Evolutionary conservation across 192 early-diverging fungal genomes (phyloP).

Genomic region (Coemansia sp.): DNA sequence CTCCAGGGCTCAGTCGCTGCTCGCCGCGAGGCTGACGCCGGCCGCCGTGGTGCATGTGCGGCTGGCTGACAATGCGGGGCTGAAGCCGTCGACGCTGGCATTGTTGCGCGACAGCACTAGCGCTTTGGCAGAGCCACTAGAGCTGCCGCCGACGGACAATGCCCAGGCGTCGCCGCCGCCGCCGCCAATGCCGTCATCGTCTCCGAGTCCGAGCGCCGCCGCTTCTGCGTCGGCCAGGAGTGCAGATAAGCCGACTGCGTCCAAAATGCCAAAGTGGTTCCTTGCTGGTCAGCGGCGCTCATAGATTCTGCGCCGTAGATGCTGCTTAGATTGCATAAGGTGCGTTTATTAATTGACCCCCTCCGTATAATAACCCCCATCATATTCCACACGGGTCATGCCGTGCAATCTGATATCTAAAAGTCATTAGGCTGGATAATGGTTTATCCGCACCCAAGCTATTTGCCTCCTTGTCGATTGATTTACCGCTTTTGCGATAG

Average conservation of each 20-base stretch:
- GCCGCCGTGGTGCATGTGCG: conserved; percentile 43
- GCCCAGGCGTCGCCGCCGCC: background rate
- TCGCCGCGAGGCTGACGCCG: conserved; percentile 35
- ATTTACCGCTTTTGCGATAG: too few species aligned
- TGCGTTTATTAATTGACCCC: too few species aligned
- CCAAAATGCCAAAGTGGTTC: conserved; percentile 47
- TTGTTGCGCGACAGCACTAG: conserved; percentile 13
- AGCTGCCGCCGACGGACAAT: background rate
- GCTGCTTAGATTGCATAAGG: background rate
- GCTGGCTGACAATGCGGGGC: background rate
- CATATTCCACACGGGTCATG: too few species aligned
- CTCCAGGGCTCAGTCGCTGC: background rate
- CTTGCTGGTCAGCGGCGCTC: conserved; percentile 31
- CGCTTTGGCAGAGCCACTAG: conserved; percentile 15
- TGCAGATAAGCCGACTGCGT: background rate
- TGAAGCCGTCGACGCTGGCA: background rate
- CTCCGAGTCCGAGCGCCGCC: conserved; percentile 3
- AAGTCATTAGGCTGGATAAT: background rate
- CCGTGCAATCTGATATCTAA: too few species aligned
- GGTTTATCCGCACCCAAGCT: background rate
- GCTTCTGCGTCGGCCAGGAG: background rate
- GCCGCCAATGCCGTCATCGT: background rate
- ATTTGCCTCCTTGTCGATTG: too few species aligned
- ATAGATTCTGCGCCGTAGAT: background rate
- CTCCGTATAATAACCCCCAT: too few species aligned